These are phyloP conservation scores for Coniochaeta hoffmannii DNA, from an alignment of 2,329 filamentous ascomycete species.

Conservation along the genomic window DNA sequence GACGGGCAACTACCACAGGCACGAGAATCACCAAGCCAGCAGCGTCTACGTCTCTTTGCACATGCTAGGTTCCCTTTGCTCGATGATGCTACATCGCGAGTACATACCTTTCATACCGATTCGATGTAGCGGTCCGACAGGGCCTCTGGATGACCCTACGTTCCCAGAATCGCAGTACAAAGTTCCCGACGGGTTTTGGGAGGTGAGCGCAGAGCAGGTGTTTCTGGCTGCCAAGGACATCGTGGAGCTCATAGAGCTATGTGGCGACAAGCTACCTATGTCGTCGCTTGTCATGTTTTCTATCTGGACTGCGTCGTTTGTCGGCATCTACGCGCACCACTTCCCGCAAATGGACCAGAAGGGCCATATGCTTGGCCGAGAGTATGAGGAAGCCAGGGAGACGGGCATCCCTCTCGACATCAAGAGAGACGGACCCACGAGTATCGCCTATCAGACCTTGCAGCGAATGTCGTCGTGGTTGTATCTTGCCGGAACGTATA, in stretches of 20 bases:
- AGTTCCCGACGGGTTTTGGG: constrained; percentile 52
- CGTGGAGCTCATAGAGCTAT: constrained; percentile 56
- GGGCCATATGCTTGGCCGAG: constrained; percentile 38
- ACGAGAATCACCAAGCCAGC: constrained; percentile 55
- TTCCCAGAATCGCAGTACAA: constrained; percentile 35
- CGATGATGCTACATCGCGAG: constrained; percentile 61
- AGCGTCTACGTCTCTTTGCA: constrained; percentile 62
- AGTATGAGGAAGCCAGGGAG: constrained; percentile 22
- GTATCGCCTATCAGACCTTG: constrained; percentile 41
- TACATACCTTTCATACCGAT: constrained; percentile 61
- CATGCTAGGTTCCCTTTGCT: constrained; percentile 56
- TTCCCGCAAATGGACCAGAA: constrained; percentile 63
- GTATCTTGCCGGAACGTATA: constrained; percentile 50
- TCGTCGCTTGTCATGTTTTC: constrained; percentile 62
- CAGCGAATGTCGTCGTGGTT: constrained; percentile 42
- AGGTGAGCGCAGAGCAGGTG: constrained; percentile 51
- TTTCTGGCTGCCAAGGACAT: constrained; percentile 58
- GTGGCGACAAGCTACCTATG: constrained; percentile 54
- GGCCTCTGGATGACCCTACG: constrained; percentile 51
- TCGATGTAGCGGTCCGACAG: constrained; percentile 37
- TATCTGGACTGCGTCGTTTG: constrained; percentile 59
- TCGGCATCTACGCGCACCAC: constrained; percentile 57
- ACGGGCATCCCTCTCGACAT: constrained; percentile 15
- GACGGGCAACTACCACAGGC: constrained; percentile 54
- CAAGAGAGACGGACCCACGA: constrained; percentile 33